A percentile compares a stretch with the other conserved stretches of the same genome.
phyloP scores from a whole-genome alignment of 1,284 basidiomycete species.

The Rhodofomes roseus region DNA sequence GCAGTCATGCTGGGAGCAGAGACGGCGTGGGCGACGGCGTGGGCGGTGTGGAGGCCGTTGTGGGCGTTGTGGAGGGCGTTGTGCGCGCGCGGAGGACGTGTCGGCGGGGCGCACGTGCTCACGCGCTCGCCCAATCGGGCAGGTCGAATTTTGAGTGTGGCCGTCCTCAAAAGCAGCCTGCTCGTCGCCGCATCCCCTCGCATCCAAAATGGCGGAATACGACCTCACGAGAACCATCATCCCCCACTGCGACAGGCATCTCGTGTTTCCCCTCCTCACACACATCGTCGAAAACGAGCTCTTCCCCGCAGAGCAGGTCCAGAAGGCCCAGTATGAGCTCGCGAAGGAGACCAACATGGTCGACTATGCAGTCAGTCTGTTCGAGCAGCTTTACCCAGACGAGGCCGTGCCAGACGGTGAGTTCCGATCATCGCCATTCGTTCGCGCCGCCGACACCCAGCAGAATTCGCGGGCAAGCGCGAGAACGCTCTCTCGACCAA shows the following conservation, averaged over 20 bases:
- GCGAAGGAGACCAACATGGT: conserved; percentile 97
- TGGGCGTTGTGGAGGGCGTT: neutral
- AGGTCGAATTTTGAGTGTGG: conserved; percentile 6
- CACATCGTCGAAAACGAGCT: conserved; percentile 76
- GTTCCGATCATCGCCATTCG: conserved; percentile 14
- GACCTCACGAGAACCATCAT: conserved; percentile 92
- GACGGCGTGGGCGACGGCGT: no score
- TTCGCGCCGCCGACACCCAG: neutral
- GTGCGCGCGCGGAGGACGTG: neutral
- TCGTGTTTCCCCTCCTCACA: conserved; percentile 88
- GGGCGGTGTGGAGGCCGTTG: neutral
- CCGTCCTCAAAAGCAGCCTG: neutral
- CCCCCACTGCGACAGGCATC: conserved; percentile 91
- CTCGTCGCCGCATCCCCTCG: neutral
- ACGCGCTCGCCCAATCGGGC: conserved; percentile 1
- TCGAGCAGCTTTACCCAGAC: conserved; percentile 73
- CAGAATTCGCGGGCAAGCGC: conserved; percentile 82
- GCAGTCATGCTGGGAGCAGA: conserved; percentile 48
- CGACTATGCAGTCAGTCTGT: conserved; percentile 81
- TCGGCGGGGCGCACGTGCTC: conserved; percentile 4
- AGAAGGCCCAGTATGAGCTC: conserved; percentile 91
- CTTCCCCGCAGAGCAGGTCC: conserved; percentile 75
- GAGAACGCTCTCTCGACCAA: conserved; percentile 82
- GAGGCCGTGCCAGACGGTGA: conserved; percentile 64
- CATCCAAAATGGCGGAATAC: conserved; percentile 69